phyloP scores from a whole-genome alignment of 2,329 filamentous ascomycete genomes.

The Ophiostoma sp. region DNA sequence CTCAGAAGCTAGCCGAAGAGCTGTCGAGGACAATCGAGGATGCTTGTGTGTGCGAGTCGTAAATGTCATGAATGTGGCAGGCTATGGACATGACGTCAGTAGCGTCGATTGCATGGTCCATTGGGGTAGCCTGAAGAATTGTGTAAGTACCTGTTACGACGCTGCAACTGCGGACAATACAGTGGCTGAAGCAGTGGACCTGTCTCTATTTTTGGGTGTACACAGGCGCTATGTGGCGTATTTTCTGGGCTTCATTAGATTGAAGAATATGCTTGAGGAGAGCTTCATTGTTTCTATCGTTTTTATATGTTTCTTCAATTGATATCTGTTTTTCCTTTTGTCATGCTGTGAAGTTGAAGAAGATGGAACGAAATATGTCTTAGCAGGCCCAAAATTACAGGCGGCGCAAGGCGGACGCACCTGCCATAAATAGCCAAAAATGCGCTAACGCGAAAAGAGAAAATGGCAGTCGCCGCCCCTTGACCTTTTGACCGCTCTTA shows the following conservation, averaged over 20 bases:
- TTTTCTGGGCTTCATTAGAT: background rate
- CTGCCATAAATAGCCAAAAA: background rate
- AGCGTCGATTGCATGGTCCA: background rate
- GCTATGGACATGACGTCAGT: constrained; percentile 1
- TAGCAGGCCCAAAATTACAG: background rate
- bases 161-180: background rate
- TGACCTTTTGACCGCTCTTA: background rate
- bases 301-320: background rate
- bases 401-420: background rate
- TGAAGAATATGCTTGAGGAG: background rate
- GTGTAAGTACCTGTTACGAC: background rate
- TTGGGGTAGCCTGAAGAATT: background rate
- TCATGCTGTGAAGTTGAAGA: background rate
- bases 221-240: background rate
- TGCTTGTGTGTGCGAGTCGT: background rate
- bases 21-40: background rate
- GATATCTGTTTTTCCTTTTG: background rate
- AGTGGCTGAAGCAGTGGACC: background rate
- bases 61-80: background rate
- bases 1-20: background rate
- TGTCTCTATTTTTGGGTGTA: background rate
- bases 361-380: background rate
- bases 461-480: background rate
- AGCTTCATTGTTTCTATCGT: background rate
- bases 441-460: background rate